A percentile compares a stretch with the other conserved stretches of the same genome.
Evolutionary conservation across 106 monocot genomes (phyloP).

Genomic region (Platanthera zijinensis): DNA sequence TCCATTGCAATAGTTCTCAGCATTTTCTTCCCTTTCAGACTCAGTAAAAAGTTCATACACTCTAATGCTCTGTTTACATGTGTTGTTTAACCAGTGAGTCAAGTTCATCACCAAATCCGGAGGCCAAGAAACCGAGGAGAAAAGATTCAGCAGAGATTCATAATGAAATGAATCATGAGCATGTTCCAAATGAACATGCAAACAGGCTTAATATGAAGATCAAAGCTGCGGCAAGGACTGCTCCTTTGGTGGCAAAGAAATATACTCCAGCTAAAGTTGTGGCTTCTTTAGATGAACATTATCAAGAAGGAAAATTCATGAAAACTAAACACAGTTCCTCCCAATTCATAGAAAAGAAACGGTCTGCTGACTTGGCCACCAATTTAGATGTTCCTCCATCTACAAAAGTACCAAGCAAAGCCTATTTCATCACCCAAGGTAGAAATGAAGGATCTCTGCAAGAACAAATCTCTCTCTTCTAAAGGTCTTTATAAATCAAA

Average conservation of each 20-base stretch:
- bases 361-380: conserved; percentile 18
- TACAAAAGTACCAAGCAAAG: conserved; percentile 34
- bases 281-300: conserved; percentile 26
- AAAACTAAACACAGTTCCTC: conserved; percentile 36
- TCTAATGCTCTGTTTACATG: neutral
- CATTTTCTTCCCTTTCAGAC: neutral
- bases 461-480: conserved; percentile 26
- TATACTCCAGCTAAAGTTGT: conserved; percentile 19
- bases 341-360: conserved; percentile 30
- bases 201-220: conserved; percentile 31
- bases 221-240: conserved; percentile 62
- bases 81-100: conserved; percentile 43
- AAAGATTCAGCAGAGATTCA: conserved; percentile 49
- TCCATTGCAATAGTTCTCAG: neutral
- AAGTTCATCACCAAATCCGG: conserved; percentile 40
- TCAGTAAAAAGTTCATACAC: neutral
- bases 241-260: conserved; percentile 42
- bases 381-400: conserved; percentile 25
- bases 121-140: conserved; percentile 78
- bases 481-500: conserved; percentile 35
- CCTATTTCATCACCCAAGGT: conserved; percentile 12
- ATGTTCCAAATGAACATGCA: conserved; percentile 24
- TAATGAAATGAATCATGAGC: conserved; percentile 17
- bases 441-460: conserved; percentile 39
- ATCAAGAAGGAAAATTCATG: conserved; percentile 48